These are phyloP conservation scores for Mycosphaerella arachidis DNA, from an alignment of 2,329 filamentous ascomycete genomes.

Conservation along the genomic window DNA sequence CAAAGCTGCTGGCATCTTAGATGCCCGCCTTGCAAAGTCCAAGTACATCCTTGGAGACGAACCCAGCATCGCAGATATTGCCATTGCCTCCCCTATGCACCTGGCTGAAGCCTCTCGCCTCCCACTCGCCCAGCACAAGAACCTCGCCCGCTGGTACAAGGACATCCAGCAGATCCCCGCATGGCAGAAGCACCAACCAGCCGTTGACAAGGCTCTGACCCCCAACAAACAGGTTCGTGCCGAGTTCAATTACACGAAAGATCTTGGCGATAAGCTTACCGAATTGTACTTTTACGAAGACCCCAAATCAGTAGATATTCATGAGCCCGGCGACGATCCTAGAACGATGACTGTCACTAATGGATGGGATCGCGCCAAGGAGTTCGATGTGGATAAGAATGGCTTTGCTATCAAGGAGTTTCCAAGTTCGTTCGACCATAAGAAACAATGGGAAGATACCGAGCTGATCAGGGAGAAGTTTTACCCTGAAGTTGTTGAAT, in stretches of 20 bases:
- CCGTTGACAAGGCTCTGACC: constrained; percentile 37
- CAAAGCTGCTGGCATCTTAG: constrained; percentile 36
- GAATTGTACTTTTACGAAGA: constrained; percentile 42
- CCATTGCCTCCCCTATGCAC: constrained; percentile 40
- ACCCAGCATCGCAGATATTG: constrained; percentile 41
- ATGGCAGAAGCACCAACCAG: constrained; percentile 40
- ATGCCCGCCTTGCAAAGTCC: constrained; percentile 35
- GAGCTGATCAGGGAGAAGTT: constrained; percentile 40
- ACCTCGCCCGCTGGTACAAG: constrained; percentile 38
- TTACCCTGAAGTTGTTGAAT: constrained; percentile 46
- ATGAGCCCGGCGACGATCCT: constrained; percentile 39
- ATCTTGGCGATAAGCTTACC: constrained; percentile 36
- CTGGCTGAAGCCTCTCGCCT: constrained; percentile 33
- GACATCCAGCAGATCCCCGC: constrained; percentile 36
- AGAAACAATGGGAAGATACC: constrained; percentile 39
- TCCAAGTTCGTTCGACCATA: constrained; percentile 4
- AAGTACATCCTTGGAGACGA: constrained; percentile 37
- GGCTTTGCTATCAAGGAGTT: constrained; percentile 46
- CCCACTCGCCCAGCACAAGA: constrained; percentile 38
- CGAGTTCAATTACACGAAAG: constrained; percentile 46
- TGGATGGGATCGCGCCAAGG: constrained; percentile 40
- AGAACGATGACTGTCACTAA: constrained; percentile 40
- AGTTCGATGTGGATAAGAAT: constrained; percentile 44
- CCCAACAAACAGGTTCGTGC: constrained; percentile 37
- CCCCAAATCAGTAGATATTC: constrained; percentile 37